phyloP scores from a whole-genome alignment of 345 rosid genomes.

The Linum tenue region DNA sequence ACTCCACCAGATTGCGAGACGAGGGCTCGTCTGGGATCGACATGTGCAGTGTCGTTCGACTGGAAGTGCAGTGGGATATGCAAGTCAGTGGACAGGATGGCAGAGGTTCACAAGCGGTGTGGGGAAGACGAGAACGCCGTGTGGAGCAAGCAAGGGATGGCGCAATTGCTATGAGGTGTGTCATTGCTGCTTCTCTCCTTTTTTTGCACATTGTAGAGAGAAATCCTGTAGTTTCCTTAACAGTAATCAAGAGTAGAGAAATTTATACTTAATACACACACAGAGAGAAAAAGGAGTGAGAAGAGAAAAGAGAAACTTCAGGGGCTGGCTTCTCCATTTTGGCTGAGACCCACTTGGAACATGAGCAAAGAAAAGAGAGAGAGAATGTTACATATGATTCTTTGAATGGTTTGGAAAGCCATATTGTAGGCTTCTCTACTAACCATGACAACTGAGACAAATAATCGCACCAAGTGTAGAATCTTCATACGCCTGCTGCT shows the following conservation, averaged over 20 bases:
- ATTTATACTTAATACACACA: neutral
- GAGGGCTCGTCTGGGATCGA: constrained; percentile 46
- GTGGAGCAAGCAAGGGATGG: constrained; percentile 22
- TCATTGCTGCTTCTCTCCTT: neutral
- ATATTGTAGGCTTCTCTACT: neutral
- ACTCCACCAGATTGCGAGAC: constrained; percentile 76
- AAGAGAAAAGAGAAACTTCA: neutral
- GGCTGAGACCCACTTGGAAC: neutral
- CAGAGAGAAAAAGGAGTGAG: neutral
- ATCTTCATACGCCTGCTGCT: neutral
- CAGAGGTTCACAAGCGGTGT: constrained; percentile 58
- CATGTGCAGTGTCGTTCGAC: constrained; percentile 75
- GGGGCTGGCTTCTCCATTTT: neutral
- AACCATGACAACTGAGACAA: neutral
- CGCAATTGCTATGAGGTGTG: neutral
- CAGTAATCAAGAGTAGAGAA: neutral
- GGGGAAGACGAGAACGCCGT: constrained; percentile 47
- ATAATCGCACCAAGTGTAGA: neutral
- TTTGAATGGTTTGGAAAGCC: neutral
- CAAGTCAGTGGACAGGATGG: constrained; percentile 53
- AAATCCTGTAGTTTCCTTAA: neutral
- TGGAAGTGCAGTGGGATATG: constrained; percentile 92
- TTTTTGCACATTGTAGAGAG: neutral
- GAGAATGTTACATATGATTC: neutral
- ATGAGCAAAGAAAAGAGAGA: neutral